Conservation (phyloP, 2,329 filamentous ascomycete genomes). For the Metarhizium humberi region DNA sequence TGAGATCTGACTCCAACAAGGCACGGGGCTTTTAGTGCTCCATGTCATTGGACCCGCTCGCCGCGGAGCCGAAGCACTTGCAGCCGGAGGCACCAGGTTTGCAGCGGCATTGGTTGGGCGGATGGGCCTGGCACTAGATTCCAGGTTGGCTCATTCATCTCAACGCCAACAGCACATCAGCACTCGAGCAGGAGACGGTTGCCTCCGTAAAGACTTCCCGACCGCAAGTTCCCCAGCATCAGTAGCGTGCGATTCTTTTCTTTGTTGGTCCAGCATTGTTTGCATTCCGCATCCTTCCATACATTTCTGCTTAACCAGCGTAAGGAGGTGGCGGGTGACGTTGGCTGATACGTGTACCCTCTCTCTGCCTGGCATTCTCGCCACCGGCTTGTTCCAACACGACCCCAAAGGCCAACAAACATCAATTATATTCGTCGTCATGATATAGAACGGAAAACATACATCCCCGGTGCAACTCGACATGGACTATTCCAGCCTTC, state of each 20-base stretch:
- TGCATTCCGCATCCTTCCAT: not conserved
- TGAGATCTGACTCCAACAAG: no score
- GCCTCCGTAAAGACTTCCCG: not conserved
- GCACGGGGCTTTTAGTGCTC: no score
- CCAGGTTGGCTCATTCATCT: no score
- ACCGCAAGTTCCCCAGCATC: not conserved
- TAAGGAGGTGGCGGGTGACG: not conserved
- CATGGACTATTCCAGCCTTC: constrained; percentile 69
- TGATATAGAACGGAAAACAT: not conserved
- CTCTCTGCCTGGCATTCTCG: not conserved
- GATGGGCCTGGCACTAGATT: no score
- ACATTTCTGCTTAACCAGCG: not conserved
- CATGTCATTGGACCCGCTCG: no score
- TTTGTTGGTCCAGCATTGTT: not conserved
- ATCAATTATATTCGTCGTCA: not conserved
- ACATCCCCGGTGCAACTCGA: constrained; percentile 4
- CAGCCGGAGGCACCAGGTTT: no score
- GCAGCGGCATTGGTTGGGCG: no score
- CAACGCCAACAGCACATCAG: no score
- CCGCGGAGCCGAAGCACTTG: no score
- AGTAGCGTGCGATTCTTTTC: not conserved
- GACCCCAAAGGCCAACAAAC: not conserved
- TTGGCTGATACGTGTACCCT: not conserved
- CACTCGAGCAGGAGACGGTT: no score
- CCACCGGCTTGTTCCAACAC: not conserved